These are phyloP conservation scores for Croton laevigatus DNA, from an alignment of 441 rosid species.

Conservation along the genomic window DNA sequence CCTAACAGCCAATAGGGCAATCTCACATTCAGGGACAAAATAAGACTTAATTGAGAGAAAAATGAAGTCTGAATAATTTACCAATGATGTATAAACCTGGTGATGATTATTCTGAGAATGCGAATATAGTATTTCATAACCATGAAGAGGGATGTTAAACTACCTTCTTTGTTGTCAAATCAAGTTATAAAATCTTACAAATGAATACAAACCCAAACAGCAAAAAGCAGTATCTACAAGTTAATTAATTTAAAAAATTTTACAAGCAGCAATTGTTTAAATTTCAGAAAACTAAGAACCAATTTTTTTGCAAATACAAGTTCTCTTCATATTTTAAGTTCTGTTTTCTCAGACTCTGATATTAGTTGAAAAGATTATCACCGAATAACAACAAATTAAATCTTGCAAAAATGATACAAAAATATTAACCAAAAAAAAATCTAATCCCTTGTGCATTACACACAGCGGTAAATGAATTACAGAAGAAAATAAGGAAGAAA, in stretches of 20 bases:
- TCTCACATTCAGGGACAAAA: not conserved
- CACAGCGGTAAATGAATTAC: too few relatives aligned
- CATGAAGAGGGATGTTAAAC: too few relatives aligned
- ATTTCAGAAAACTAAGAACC: too few relatives aligned
- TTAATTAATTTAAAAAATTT: not conserved
- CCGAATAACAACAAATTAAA: not conserved
- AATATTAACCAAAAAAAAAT: too few relatives aligned
- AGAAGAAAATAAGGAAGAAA: not conserved
- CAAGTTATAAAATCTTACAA: too few relatives aligned
- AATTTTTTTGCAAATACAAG: too few relatives aligned
- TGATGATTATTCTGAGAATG: not conserved
- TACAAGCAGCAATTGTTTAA: too few relatives aligned
- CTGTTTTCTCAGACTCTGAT: not conserved
- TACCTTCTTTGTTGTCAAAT: too few relatives aligned
- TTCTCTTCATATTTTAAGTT: too few relatives aligned
- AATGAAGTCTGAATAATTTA: too few relatives aligned
- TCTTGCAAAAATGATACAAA: not conserved
- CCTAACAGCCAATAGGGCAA: conserved; percentile 25
- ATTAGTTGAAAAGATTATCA: too few relatives aligned
- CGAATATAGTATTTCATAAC: not conserved
- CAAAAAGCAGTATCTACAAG: not conserved
- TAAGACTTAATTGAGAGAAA: not conserved
- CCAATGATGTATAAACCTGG: not conserved
- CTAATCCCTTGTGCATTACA: too few relatives aligned
- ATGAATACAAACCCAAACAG: conserved; percentile 4